phyloP scores from a whole-genome alignment of 371 early-diverging fungal genomes.

The Phascolomyces articulosus region DNA sequence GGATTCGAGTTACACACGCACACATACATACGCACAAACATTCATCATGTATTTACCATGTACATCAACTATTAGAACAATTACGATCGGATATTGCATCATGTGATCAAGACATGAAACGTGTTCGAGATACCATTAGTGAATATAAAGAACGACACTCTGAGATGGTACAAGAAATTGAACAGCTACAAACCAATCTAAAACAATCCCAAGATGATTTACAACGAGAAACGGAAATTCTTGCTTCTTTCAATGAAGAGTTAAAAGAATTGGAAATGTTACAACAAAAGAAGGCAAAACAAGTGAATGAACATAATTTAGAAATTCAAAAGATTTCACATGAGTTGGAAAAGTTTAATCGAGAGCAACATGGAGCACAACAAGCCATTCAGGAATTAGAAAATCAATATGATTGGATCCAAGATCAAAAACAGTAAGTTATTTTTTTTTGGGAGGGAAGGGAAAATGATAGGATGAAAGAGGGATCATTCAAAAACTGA shows the following conservation, averaged over 20 bases:
- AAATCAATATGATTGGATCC: conserved; percentile 84
- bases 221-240: conserved; percentile 25
- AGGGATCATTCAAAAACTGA: no score
- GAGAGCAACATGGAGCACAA: conserved; percentile 63
- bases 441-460: background rate
- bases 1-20: background rate
- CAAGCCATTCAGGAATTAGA: conserved; percentile 58
- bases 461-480: background rate
- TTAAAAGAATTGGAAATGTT: conserved; percentile 63
- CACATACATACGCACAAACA: background rate
- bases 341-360: conserved; percentile 71
- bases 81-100: conserved; percentile 63
- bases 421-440: conserved; percentile 81
- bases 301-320: conserved; percentile 64
- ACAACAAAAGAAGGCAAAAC: conserved; percentile 62
- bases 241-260: conserved; percentile 46
- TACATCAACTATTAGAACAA: conserved; percentile 59
- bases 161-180: conserved; percentile 29
- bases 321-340: conserved; percentile 73
- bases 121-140: conserved; percentile 52
- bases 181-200: conserved; percentile 18
- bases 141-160: conserved; percentile 47
- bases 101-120: conserved; percentile 56
- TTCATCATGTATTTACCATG: background rate
- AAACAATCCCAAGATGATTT: conserved; percentile 22